phyloP scores from a whole-genome alignment of 2,329 filamentous ascomycete genomes.

The Thelonectria discophora region DNA sequence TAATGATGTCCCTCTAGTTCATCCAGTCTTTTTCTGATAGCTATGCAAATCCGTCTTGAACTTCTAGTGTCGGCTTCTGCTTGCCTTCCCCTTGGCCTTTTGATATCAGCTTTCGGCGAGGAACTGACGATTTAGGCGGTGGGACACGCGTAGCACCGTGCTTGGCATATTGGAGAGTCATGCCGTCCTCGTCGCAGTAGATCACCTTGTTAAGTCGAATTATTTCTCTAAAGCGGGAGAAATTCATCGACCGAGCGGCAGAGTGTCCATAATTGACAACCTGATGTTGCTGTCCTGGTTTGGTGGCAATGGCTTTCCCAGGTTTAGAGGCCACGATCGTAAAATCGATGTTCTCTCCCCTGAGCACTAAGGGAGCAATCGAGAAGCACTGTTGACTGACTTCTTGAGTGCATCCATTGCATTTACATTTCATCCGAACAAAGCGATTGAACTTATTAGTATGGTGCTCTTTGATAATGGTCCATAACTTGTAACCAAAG shows the following conservation, averaged over 20 bases:
- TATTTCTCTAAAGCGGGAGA: neutral
- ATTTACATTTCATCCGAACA: neutral
- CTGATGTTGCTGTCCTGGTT: neutral
- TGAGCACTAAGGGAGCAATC: neutral
- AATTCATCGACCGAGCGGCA: neutral
- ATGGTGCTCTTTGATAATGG: neutral
- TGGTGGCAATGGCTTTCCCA: no score
- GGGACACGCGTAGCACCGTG: no score
- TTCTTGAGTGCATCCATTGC: neutral
- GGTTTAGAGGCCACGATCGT: neutral
- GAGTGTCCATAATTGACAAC: neutral
- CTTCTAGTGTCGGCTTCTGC: neutral
- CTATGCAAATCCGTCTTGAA: neutral
- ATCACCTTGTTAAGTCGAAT: neutral
- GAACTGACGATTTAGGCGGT: no score
- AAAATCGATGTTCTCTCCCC: neutral
- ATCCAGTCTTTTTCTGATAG: neutral
- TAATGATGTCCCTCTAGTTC: neutral
- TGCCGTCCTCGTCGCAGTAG: neutral
- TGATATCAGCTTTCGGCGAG: no score
- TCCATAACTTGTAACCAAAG: constrained; percentile 4
- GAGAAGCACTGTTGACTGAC: neutral
- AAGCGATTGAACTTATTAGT: neutral
- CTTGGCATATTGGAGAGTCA: no score
- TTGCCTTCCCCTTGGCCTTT: neutral